Base-by-base conservation (phyloP, 495 filamentous ascomycete genomes). In the Podospora conica region DNA sequence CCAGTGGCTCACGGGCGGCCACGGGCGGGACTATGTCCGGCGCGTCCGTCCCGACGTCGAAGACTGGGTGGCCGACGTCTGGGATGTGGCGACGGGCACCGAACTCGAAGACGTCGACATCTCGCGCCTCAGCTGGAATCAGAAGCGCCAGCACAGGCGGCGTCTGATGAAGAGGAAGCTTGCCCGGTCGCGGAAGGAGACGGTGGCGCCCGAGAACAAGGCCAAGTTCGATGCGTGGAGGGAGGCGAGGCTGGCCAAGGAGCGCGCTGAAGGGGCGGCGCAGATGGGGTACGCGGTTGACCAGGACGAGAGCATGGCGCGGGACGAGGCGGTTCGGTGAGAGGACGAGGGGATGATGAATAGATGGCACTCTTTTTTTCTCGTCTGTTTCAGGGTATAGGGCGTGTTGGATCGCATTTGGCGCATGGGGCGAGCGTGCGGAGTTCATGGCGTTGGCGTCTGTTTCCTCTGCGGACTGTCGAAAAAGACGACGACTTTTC, bases 1-100 rank as follows among this genome's bases (percentile, higher is more conserved):
- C 71, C 80, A 84, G 65, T 86, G 82, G 84, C 65, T 75, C 15
- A 80, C 80, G 0, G 81, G 80, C 9, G 81, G 81, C 0, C 69
- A 69, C 54, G 78, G 79, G n/a, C 73, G 76, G 61, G 63, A 55
- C 0, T 64, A 78, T 8, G 70, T 67, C 22, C 68, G 68, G 31
- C 67, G 59, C 21, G 54, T 73, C 1, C 63, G 65, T 4, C 79
- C 79, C 25, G 77, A 82, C 31, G 56, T 78, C 11, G 68, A 73
- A 15, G 81, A 83, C 58, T 70, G 73, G 64, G 3, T 77, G 12
- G 79, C 79, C 10, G 80, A 82, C 9, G 23, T 77, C 28, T 76
- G 73, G 57, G 80, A 82, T 67, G 74, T 72, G 63, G 70, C 74
- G 10, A 77, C 69, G 9, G 76, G 77, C 21, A 72, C 71, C 8